Evolutionary conservation across 306 rosid genomes (phyloP), one percentile per base, ranked within the genome.

Genomic region (Cucurbita argyrosperma): DNA sequence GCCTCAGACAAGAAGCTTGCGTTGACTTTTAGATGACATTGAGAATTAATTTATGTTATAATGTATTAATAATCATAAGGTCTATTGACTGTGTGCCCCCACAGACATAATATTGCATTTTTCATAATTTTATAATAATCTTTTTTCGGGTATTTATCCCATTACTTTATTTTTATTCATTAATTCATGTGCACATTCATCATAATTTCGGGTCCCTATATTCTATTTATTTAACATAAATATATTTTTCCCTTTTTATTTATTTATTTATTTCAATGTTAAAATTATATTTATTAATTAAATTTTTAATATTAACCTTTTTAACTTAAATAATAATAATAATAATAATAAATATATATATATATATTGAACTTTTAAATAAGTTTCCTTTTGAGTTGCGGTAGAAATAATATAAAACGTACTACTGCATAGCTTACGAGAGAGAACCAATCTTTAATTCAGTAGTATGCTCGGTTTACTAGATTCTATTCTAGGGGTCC

Each of bases 41-140:
- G 53, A 45, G 8, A 26, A 21, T 42, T 66, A 0, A 66, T 66
- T n/a, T 19, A 43, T 43, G 54, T 66, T 43, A 67, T 67, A 45
- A 67, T 67, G 72, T 46, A 67, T 67, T 67, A 45, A 45, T 67
- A 45, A 67, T 67, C 72, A 67, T 67, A 30, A 46, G 40, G 72
- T 23, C 72, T 67, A 67, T 67, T 46, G 55, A 67, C 10, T 42
- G 52, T 65, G 49, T 15, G 30, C 23, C 71, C 71, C 71, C 71
- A 64, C 51, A 40, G 11, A 18, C 5, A 65, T 18, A 51, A 16
- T 15, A 16, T 61, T 37, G 2, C 35, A n/a, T 16, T 65, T 65
- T n/a, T n/a, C 10, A n/a, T n/a, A 65, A 65, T 21, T 10, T 11
- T 61, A 23, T 60, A 61, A 37, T 61, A 8, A 21, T 61, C 8